Base-by-base conservation (phyloP, 805 yeast species). In the Yarrowia sp. region DNA sequence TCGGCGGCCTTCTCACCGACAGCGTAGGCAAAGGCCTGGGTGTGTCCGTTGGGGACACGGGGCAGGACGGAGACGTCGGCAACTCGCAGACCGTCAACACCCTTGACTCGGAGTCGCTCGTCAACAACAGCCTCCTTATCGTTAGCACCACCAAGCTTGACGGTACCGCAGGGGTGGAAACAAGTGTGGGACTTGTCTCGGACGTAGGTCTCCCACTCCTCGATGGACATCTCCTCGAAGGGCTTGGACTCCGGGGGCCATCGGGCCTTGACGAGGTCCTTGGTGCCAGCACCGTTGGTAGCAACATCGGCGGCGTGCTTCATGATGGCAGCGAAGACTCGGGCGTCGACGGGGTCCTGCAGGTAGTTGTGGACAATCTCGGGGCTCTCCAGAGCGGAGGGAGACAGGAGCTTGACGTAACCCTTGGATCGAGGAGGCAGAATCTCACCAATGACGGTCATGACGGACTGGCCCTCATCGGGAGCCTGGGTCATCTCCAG, bases 91-190 rank as follows among this genome's bases (percentile, higher is more conserved):
- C 73, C 72, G 68, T 69, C 71, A 43, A 76, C 63, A 1, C 78
- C 78, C 63, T 74, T 76, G 39, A 76, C 78, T 70, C 70, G 71
- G 53, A 76, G 74, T n/a, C 71, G 55, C 49, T 77, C 74, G 66
- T 75, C 77, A 15, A 76, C 78, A 69, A 76, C 77, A 20, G 71
- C 30, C 44, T 68, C 69, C 52, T 71, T 72, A n/a, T 50, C 56
- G 36, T 44, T 38, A 36, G 66, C 61, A 58, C 71, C 72, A 33
- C 73, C 71, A 68, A 71, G 70, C 68, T 71, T 69, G 65, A 70
- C 69, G 34, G 78, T 76, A 60, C 78, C 78, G 40, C 77, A 75
- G 39, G 78, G 78, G 65, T 76, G 78, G 74, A 75, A 76, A 15
- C 76, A 76, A 20, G 78, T 76, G 66, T 76, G 78, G 30, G 75